Percentiles rank a stretch among this genome's conserved stretches.
These are phyloP conservation scores for Osmanthus fragrans DNA, from an alignment of 257 asterid genomes.

Conservation along the genomic window DNA sequence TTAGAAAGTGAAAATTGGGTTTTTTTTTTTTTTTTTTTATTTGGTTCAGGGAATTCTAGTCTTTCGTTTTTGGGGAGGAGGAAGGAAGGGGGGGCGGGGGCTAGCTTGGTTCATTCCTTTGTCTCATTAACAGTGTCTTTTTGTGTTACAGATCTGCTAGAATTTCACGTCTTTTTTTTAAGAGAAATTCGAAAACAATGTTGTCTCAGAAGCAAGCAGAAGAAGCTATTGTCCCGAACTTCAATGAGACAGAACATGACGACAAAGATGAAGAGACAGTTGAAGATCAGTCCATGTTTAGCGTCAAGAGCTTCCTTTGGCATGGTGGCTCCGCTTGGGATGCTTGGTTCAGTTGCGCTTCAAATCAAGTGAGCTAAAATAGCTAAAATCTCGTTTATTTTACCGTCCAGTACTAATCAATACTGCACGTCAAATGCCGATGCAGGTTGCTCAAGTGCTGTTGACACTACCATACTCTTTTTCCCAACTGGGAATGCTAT, in stretches of 20 bases:
- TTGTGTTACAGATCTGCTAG: constrained; percentile 22
- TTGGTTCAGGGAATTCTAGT: constrained; percentile 44
- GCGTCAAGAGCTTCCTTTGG: constrained; percentile 76
- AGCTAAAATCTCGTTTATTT: not conserved
- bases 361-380: constrained; percentile 68
- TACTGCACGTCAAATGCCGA: not conserved
- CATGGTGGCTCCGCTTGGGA: constrained; percentile 99
- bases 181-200: constrained; percentile 46
- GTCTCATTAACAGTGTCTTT: constrained; percentile 29
- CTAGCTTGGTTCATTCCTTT: constrained; percentile 11
- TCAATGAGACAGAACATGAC: constrained; percentile 52
- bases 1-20: not conserved
- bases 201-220: constrained; percentile 81
- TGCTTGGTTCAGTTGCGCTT: constrained; percentile 98
- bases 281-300: constrained; percentile 60
- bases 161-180: not conserved
- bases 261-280: constrained; percentile 37
- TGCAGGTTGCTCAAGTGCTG: constrained; percentile 92
- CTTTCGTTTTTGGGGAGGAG: constrained; percentile 42
- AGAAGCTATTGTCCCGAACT: constrained; percentile 81
- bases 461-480: constrained; percentile 90
- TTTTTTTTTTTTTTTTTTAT: not conserved
- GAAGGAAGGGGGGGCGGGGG: not conserved
- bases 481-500: constrained; percentile 87
- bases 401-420: not conserved